phyloP scores from a whole-genome alignment of 768 basidiomycete species.

The Tremella yokohamensis region DNA sequence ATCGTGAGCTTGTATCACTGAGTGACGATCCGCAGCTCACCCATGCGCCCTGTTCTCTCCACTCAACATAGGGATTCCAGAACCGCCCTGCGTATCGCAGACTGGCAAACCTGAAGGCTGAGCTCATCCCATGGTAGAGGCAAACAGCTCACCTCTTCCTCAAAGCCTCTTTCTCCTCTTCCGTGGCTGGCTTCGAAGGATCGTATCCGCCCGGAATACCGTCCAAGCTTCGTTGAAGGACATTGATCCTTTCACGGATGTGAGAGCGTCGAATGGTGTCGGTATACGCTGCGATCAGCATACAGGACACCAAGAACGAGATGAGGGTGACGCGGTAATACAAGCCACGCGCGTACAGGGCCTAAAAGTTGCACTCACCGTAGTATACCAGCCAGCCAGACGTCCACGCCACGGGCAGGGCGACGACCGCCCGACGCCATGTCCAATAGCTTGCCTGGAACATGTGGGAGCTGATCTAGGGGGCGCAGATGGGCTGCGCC shows the following conservation, averaged over 20 bases:
- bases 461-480: no score
- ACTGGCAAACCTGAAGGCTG: constrained; percentile 27
- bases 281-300: constrained; percentile 31
- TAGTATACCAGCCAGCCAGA: constrained; percentile 40
- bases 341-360: no score
- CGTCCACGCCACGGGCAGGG: constrained; percentile 38
- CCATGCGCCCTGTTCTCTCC: constrained; percentile 45
- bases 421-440: constrained; percentile 25
- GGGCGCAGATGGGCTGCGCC: no score
- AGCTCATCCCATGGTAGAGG: background rate
- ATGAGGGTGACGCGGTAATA: background rate
- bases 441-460: background rate
- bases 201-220: constrained; percentile 20
- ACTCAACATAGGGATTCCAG: constrained; percentile 42
- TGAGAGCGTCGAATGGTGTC: constrained; percentile 39
- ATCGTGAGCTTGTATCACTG: background rate
- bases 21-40: constrained; percentile 13
- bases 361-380: constrained; percentile 17
- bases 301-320: background rate
- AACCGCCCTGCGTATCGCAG: constrained; percentile 43
- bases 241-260: constrained; percentile 25
- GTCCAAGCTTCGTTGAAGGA: constrained; percentile 14
- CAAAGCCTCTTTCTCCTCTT: constrained; percentile 39
- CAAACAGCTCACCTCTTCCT: constrained; percentile 29
- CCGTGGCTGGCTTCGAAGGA: constrained; percentile 29